Evolutionary conservation across 345 rosid species (phyloP).

Genomic region (Raphanus raphanistrum): DNA sequence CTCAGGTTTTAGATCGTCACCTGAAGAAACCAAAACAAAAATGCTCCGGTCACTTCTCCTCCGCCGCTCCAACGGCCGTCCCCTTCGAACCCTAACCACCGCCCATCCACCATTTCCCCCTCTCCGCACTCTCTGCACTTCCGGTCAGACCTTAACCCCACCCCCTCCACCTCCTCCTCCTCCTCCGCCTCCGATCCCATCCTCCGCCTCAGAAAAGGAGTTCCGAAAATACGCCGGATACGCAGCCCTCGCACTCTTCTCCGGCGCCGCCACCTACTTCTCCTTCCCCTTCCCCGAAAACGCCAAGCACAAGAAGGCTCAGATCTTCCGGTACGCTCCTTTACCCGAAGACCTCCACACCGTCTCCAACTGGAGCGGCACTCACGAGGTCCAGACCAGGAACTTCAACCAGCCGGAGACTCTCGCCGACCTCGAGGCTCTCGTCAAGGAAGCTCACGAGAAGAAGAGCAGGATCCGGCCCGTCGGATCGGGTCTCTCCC

Average conservation of each 20-base stretch:
- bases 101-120: slow-evolving; percentile 22
- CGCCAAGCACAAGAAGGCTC: slow-evolving; percentile 91
- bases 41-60: slow-evolving; percentile 61
- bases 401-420: slow-evolving; percentile 82
- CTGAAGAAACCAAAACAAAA: slow-evolving; percentile 25
- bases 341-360: slow-evolving; percentile 93
- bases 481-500: slow-evolving; percentile 89
- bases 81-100: slow-evolving; percentile 17
- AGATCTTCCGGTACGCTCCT: slow-evolving; percentile 86
- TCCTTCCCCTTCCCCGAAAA: slow-evolving; percentile 77
- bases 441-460: slow-evolving; percentile 63
- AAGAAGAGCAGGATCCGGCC: slow-evolving; percentile 71
- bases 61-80: slow-evolving; percentile 47
- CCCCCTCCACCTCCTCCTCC: slow-evolving; percentile 43
- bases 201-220: slow-evolving; percentile 62
- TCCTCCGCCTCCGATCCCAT: slow-evolving; percentile 36
- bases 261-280: slow-evolving; percentile 84
- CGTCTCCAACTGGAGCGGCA: slow-evolving; percentile 95
- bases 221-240: slow-evolving; percentile 81
- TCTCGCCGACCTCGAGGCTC: slow-evolving; percentile 59
- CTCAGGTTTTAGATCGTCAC: slow-evolving; percentile 35
- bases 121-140: slow-evolving; percentile 42
- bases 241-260: slow-evolving; percentile 73
- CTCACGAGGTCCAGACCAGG: slow-evolving; percentile 97
- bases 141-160: slow-evolving; percentile 35